Percentiles rank a stretch among this genome's conserved stretches.
These are phyloP conservation scores for Prorocentrum cordatum DNA, from an alignment of 169 alveolate genomes.

Conservation along the genomic window DNA sequence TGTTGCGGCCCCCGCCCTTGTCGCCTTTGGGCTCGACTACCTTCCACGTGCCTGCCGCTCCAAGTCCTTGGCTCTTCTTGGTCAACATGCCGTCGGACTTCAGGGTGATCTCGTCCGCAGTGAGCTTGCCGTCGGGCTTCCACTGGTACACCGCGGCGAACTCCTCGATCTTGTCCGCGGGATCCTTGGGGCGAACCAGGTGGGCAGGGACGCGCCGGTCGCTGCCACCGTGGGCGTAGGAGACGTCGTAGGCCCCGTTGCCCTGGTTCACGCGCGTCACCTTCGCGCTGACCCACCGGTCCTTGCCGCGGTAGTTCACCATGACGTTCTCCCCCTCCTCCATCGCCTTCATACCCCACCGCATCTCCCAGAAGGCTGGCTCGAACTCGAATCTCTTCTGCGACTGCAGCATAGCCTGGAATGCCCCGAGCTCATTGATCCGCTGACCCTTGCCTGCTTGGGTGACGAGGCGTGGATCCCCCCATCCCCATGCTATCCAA, in stretches of 20 bases:
- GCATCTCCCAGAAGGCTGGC: conserved; percentile 70
- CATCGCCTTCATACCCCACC: conserved; percentile 68
- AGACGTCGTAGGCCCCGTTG: conserved; percentile 70
- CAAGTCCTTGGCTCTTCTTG: conserved; percentile 54
- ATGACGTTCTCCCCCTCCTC: conserved; percentile 50
- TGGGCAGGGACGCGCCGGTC: conserved; percentile 68
- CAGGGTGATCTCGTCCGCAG: conserved; percentile 65
- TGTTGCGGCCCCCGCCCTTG: conserved; percentile 33
- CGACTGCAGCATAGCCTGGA: conserved; percentile 69
- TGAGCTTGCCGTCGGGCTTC: conserved; percentile 71
- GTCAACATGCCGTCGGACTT: conserved; percentile 69
- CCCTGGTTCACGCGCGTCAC: conserved; percentile 63
- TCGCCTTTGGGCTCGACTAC: conserved; percentile 67
- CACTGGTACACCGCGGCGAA: conserved; percentile 71
- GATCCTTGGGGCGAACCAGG: conserved; percentile 70
- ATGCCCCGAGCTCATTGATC: conserved; percentile 3
- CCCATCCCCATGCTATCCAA: too few relatives aligned
- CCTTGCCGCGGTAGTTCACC: conserved; percentile 68
- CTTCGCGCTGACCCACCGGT: conserved; percentile 57
- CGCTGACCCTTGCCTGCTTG: too few relatives aligned
- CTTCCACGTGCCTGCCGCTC: conserved; percentile 70
- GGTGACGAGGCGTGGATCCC: too few relatives aligned
- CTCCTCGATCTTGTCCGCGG: conserved; percentile 61
- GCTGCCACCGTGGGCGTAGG: conserved; percentile 69
- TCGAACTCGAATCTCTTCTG: conserved; percentile 67